A percentile compares a stretch with the other conserved stretches of the same genome.
Evolutionary conservation across 306 rosid species (phyloP).

Genomic region (Medicago arabica): DNA sequence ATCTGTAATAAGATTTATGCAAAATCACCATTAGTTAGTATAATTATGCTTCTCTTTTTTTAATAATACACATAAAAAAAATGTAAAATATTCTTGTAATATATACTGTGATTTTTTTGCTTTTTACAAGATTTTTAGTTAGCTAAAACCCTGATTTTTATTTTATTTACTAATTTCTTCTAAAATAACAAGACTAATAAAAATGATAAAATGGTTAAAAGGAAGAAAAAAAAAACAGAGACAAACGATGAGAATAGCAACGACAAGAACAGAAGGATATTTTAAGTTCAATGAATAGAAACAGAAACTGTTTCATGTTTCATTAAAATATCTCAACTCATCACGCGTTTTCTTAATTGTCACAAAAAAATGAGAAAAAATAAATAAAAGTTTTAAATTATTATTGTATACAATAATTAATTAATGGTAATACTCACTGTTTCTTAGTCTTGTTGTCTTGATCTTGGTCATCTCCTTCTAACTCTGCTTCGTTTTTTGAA

Average conservation of each 20-base stretch:
- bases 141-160: background rate
- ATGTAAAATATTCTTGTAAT: background rate
- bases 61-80: no score
- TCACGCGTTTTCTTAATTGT: background rate
- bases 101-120: background rate
- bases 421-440: constrained; percentile 53
- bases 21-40: background rate
- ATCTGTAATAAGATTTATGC: background rate
- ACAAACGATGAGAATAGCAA: constrained; percentile 7
- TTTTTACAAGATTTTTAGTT: background rate
- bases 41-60: background rate
- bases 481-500: constrained; percentile 8
- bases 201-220: background rate
- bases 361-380: background rate
- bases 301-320: constrained; percentile 19
- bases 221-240: constrained; percentile 11
- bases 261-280: background rate
- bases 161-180: background rate
- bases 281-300: constrained; percentile 6
- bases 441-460: constrained; percentile 67
- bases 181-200: background rate
- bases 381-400: no score
- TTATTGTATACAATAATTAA: background rate
- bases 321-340: constrained; percentile 26
- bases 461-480: constrained; percentile 42